Evolutionary conservation across 2,329 filamentous ascomycete genomes (phyloP).

Genomic region (Orbilia oligospora): DNA sequence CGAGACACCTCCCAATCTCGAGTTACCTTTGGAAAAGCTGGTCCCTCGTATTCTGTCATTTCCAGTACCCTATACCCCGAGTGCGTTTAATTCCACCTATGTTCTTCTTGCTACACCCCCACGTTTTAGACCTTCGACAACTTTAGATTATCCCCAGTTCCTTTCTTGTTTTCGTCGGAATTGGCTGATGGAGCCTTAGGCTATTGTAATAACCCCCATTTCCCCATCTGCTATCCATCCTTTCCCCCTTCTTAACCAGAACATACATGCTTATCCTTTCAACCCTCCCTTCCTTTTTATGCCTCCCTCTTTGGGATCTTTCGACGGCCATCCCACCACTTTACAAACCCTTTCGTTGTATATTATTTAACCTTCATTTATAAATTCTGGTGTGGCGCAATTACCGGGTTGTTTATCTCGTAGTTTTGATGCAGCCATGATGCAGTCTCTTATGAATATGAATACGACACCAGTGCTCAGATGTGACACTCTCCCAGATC

Average conservation of each 20-base stretch:
- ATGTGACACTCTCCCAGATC: no score
- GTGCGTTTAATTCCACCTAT: conserved; percentile 56
- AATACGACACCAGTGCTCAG: no score
- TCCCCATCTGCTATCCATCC: conserved; percentile 12
- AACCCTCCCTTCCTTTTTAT: not conserved
- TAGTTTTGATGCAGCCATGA: not conserved
- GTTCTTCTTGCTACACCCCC: conserved; percentile 45
- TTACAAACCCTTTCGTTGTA: conserved; percentile 58
- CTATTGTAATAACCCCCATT: conserved; percentile 57
- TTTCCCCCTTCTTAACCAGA: not conserved
- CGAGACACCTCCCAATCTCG: conserved; percentile 46
- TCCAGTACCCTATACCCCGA: conserved; percentile 59
- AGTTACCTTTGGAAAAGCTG: conserved; percentile 38
- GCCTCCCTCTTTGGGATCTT: not conserved
- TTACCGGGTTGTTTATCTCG: not conserved
- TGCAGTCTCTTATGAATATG: not conserved
- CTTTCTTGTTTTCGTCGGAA: conserved; percentile 49
- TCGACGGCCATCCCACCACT: conserved; percentile 41
- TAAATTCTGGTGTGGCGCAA: conserved; percentile 53
- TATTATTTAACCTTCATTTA: conserved; percentile 56
- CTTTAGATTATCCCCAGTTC: conserved; percentile 55
- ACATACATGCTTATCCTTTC: conserved; percentile 21
- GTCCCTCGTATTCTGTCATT: conserved; percentile 52
- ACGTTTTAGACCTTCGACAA: conserved; percentile 54
- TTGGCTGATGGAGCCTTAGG: conserved; percentile 58